Conservation (phyloP, 2,329 filamentous ascomycete genomes). For the Cladosporium halotolerans region DNA sequence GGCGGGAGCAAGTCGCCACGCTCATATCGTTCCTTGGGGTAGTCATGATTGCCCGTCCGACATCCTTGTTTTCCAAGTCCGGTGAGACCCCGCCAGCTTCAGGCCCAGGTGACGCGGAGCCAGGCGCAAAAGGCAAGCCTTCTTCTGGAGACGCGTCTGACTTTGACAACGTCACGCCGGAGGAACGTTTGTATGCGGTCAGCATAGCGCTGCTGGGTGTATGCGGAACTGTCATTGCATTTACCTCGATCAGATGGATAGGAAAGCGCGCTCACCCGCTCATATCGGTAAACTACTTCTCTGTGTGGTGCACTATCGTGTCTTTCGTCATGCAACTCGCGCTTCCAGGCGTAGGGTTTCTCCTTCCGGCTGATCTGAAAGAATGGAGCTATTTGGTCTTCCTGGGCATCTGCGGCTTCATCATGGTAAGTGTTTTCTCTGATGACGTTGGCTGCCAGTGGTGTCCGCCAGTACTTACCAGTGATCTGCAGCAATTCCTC, state of each 20-base stretch:
- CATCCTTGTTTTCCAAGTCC: conserved; percentile 45
- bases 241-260: conserved; percentile 70
- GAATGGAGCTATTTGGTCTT: conserved; percentile 64
- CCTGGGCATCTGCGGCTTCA: conserved; percentile 68
- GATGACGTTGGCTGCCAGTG: background rate
- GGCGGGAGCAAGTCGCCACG: conserved; percentile 68
- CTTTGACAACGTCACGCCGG: conserved; percentile 47
- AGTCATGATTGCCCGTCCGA: conserved; percentile 72
- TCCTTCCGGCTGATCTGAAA: conserved; percentile 46
- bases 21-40: conserved; percentile 72
- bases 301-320: conserved; percentile 62
- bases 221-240: conserved; percentile 66
- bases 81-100: conserved; percentile 28
- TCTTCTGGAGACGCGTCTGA: conserved; percentile 26
- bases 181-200: conserved; percentile 64
- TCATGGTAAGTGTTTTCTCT: conserved; percentile 47
- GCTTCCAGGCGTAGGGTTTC: conserved; percentile 51
- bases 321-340: conserved; percentile 53
- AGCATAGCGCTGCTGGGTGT: conserved; percentile 70
- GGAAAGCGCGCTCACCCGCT: conserved; percentile 73
- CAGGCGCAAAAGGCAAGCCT: conserved; percentile 20
- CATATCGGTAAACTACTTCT: conserved; percentile 83
- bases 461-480: background rate
- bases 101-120: conserved; percentile 27
- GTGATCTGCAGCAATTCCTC: conserved; percentile 60